Conservation (phyloP, 2,329 filamentous ascomycete genomes). For the Cylindrodendrum hubeiense region DNA sequence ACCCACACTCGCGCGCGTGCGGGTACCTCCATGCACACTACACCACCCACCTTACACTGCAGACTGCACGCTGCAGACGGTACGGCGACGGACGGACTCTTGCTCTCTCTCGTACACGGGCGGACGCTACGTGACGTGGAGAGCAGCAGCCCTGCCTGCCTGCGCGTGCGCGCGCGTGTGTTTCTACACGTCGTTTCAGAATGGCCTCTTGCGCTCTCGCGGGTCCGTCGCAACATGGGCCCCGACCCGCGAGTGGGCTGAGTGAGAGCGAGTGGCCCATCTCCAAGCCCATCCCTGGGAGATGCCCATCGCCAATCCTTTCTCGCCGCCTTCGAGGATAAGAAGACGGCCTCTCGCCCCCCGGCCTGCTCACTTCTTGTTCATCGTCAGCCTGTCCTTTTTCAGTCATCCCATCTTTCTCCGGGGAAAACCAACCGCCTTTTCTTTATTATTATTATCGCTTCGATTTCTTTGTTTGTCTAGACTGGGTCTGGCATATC, state of each 20-base stretch:
- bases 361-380: constrained; percentile 36
- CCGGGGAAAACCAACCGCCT: constrained; percentile 2
- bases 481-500: constrained; percentile 39
- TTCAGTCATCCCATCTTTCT: constrained; percentile 37
- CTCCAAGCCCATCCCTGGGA: constrained; percentile 17
- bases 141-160: neutral
- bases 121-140: constrained; percentile 29
- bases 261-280: constrained; percentile 26
- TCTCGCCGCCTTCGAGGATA: constrained; percentile 33
- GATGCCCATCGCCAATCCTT: constrained; percentile 42
- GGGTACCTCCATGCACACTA: constrained; percentile 19
- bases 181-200: constrained; percentile 35
- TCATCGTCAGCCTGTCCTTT: constrained; percentile 43
- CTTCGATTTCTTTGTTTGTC: constrained; percentile 18
- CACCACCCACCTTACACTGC: constrained; percentile 6
- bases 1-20: constrained; percentile 15
- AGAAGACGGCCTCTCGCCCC: constrained; percentile 45
- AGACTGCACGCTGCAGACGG: neutral
- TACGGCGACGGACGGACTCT: too few species aligned
- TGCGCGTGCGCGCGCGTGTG: constrained; percentile 14
- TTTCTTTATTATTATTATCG: constrained; percentile 18
- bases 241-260: constrained; percentile 27
- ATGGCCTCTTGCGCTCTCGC: constrained; percentile 31
- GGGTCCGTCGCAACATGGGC: constrained; percentile 17
- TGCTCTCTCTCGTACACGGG: constrained; percentile 26